These are phyloP conservation scores for Suillus discolor DNA, from an alignment of 768 basidiomycete species.

Conservation along the genomic window DNA sequence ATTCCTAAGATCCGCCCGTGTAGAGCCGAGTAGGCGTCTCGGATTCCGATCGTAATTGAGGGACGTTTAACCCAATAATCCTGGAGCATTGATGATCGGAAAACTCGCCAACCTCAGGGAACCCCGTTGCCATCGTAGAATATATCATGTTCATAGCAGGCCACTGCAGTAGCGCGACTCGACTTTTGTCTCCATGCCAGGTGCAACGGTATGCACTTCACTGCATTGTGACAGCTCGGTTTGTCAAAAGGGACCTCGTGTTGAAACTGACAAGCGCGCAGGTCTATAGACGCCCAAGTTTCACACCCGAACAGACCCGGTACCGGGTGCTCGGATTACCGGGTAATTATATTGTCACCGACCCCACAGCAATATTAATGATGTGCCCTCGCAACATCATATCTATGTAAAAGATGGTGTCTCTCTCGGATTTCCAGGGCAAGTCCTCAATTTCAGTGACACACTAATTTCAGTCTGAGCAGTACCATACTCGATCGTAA, in stretches of 20 bases:
- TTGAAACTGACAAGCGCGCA: background rate
- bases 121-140: background rate
- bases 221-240: background rate
- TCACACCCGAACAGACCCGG: background rate
- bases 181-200: background rate
- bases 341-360: background rate
- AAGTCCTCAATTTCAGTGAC: too few relatives aligned
- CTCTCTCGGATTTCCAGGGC: too few relatives aligned
- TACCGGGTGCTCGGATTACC: background rate
- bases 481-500: too few relatives aligned
- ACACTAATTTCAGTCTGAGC: too few relatives aligned
- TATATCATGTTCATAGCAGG: background rate
- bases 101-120: background rate
- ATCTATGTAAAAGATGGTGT: too few relatives aligned
- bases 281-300: background rate
- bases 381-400: too few relatives aligned
- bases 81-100: background rate
- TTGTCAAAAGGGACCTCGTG: background rate
- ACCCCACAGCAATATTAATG: too few relatives aligned
- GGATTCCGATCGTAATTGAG: background rate
- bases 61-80: background rate
- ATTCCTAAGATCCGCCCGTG: constrained; percentile 4
- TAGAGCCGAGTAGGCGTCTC: background rate
- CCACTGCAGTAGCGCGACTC: background rate
- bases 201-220: background rate